These are phyloP conservation scores for Lipomyces oligophaga DNA, from an alignment of 805 yeast genomes.

Conservation along the genomic window DNA sequence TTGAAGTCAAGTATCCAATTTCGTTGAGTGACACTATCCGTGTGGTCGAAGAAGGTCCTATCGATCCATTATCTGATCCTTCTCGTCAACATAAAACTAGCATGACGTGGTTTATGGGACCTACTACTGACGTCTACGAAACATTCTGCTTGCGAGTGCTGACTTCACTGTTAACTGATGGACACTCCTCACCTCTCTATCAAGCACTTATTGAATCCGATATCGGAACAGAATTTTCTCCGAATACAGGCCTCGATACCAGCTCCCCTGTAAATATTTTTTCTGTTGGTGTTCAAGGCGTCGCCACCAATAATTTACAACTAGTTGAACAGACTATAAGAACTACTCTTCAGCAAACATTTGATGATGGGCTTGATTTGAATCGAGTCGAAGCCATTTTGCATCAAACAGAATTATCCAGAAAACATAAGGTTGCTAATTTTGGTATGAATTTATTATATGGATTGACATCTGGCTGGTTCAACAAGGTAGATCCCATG, in stretches of 20 bases:
- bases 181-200: constrained; percentile 88
- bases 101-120: constrained; percentile 82
- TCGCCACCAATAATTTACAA: constrained; percentile 46
- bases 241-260: constrained; percentile 83
- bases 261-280: constrained; percentile 73
- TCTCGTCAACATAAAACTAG: constrained; percentile 70
- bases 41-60: constrained; percentile 61
- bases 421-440: constrained; percentile 83
- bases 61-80: constrained; percentile 72
- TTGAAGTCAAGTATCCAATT: constrained; percentile 43
- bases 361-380: constrained; percentile 47
- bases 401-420: constrained; percentile 78
- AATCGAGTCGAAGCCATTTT: constrained; percentile 76
- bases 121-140: constrained; percentile 63
- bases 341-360: constrained; percentile 46
- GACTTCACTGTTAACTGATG: constrained; percentile 72
- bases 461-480: constrained; percentile 79
- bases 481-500: constrained; percentile 75
- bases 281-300: constrained; percentile 81
- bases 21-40: constrained; percentile 38
- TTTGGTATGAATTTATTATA: constrained; percentile 79
- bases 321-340: constrained; percentile 48
- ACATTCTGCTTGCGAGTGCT: constrained; percentile 69
- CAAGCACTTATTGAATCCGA: constrained; percentile 83
- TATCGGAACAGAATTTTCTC: constrained; percentile 77